A percentile compares a stretch with the other conserved stretches of the same genome.
These are phyloP conservation scores for Clathrus columnatus DNA, from an alignment of 768 basidiomycete species.

Conservation along the genomic window DNA sequence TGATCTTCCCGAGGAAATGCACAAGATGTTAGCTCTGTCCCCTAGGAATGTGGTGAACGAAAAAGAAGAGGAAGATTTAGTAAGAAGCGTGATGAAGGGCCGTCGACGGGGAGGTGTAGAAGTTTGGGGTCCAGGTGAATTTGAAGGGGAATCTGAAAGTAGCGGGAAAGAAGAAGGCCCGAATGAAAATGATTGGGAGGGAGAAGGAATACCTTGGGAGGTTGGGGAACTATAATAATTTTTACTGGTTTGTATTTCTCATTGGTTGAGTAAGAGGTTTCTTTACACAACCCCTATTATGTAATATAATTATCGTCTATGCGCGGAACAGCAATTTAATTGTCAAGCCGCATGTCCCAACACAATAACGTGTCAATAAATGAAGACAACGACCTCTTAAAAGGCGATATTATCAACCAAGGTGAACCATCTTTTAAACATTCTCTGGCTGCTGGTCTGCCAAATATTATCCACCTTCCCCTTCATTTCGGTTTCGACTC, in stretches of 20 bases:
- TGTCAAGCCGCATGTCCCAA: not conserved
- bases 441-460: not conserved
- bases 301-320: no score
- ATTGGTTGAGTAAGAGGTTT: not conserved
- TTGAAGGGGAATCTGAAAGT: slow-evolving; percentile 1
- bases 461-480: not conserved
- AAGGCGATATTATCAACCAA: not conserved
- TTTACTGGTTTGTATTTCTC: not conserved
- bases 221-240: slow-evolving; percentile 53
- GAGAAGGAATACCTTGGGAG: slow-evolving; percentile 78
- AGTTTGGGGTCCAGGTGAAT: slow-evolving; percentile 30
- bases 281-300: not conserved
- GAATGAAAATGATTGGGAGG: slow-evolving; percentile 63
- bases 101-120: slow-evolving; percentile 20
- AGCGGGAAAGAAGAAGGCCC: not conserved
- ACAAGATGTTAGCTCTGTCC: slow-evolving; percentile 54
- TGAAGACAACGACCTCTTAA: not conserved
- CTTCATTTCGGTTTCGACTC: not conserved
- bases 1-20: slow-evolving; percentile 59
- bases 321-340: not conserved
- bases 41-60: slow-evolving; percentile 29
- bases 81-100: slow-evolving; percentile 45
- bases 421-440: not conserved
- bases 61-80: slow-evolving; percentile 44
- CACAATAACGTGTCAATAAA: not conserved